Percentiles rank a stretch among this genome's conserved stretches.
These are phyloP conservation scores for Cryphonectria japonica DNA, from an alignment of 2,329 filamentous ascomycete species.

Conservation along the genomic window DNA sequence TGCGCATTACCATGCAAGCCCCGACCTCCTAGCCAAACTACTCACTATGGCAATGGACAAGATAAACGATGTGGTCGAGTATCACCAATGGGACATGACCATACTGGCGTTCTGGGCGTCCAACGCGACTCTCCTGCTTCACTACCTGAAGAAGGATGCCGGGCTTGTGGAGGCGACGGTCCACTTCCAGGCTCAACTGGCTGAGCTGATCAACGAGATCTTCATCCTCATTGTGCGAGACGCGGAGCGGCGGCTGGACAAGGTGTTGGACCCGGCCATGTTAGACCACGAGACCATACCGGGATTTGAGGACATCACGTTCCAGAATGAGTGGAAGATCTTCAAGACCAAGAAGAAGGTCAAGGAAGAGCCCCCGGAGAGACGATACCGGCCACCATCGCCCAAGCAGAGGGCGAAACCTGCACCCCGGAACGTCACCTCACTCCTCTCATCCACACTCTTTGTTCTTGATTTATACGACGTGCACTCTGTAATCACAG, in stretches of 20 bases:
- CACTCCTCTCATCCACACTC: conserved; percentile 89
- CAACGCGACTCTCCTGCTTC: conserved; percentile 90
- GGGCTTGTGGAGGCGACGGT: conserved; percentile 80
- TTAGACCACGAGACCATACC: conserved; percentile 98
- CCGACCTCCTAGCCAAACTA: conserved; percentile 79
- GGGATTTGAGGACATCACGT: conserved; percentile 93
- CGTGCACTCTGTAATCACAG: conserved; percentile 93
- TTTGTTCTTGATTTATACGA: conserved; percentile 99
- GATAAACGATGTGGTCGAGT: conserved; percentile 96
- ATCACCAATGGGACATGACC: conserved; percentile 98
- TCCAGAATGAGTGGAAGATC: conserved; percentile 98
- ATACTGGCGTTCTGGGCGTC: conserved; percentile 99
- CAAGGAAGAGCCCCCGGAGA: conserved; percentile 88
- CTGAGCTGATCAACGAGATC: conserved; percentile 96
- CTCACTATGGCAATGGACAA: conserved; percentile 89
- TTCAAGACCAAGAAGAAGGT: conserved; percentile 90
- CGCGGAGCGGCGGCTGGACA: conserved; percentile 93
- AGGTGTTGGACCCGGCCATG: conserved; percentile 91
- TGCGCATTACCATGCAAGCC: conserved; percentile 92
- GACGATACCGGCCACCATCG: conserved; percentile 88
- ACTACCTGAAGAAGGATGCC: conserved; percentile 94
- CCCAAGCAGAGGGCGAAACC: conserved; percentile 91
- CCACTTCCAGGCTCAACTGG: conserved; percentile 89
- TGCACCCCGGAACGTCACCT: conserved; percentile 93
- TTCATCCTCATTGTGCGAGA: conserved; percentile 97